phyloP scores from a whole-genome alignment of 306 rosid genomes.

The Vigna nakashimae region DNA sequence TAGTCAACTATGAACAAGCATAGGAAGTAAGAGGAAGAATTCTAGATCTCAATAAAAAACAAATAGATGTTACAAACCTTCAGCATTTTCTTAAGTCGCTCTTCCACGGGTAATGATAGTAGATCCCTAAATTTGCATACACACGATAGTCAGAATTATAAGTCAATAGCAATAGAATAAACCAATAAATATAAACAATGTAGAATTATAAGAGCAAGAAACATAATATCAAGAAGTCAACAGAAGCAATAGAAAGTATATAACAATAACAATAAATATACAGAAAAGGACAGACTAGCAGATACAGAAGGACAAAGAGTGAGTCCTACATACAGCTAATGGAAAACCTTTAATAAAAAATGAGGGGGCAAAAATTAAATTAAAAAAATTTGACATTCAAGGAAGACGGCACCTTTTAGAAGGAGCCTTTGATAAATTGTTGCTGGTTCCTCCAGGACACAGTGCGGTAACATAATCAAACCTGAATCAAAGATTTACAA shows the following conservation, averaged over 20 bases:
- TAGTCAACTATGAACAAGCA: no score
- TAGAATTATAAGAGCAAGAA: slow-evolving; percentile 15
- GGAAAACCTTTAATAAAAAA: slow-evolving; percentile 11
- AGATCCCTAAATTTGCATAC: slow-evolving; percentile 63
- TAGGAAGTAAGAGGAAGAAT: slow-evolving; percentile 4
- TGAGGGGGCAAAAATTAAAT: slow-evolving; percentile 8
- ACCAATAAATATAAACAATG: slow-evolving; percentile 32
- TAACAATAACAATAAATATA: background rate
- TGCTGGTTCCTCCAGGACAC: slow-evolving; percentile 71
- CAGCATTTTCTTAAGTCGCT: slow-evolving; percentile 74
- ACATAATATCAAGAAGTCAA: background rate
- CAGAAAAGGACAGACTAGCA: background rate
- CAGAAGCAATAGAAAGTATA: slow-evolving; percentile 34
- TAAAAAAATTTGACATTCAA: slow-evolving; percentile 10
- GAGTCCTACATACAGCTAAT: slow-evolving; percentile 29
- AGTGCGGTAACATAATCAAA: slow-evolving; percentile 70
- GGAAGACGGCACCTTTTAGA: slow-evolving; percentile 66
- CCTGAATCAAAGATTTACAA: slow-evolving; percentile 60
- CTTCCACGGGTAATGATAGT: slow-evolving; percentile 74
- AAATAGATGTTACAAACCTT: slow-evolving; percentile 73
- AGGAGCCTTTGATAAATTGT: slow-evolving; percentile 54
- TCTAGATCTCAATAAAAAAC: slow-evolving; percentile 29
- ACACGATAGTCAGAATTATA: slow-evolving; percentile 23
- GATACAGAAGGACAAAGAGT: slow-evolving; percentile 10
- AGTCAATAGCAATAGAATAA: slow-evolving; percentile 1